Percentiles rank a stretch among this genome's conserved stretches.
Evolutionary conservation across 768 basidiomycete genomes (phyloP).

Genomic region (Ramaria rubella): DNA sequence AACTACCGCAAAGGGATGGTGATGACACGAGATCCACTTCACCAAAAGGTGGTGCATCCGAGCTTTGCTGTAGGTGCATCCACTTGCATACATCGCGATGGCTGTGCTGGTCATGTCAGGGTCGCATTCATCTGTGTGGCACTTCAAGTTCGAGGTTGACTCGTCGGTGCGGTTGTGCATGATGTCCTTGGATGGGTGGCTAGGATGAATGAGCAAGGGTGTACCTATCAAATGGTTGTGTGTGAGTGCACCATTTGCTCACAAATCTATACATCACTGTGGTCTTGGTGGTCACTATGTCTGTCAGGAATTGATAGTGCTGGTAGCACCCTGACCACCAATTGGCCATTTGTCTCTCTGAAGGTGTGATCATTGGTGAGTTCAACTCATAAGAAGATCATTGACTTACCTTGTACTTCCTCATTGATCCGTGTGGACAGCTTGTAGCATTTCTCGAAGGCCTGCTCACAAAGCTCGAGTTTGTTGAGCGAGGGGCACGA

Average conservation of each 20-base stretch:
- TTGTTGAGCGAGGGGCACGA: too few relatives aligned
- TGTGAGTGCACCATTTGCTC: background rate
- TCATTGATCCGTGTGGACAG: background rate
- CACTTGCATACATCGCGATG: constrained; percentile 11
- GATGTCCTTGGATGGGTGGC: background rate
- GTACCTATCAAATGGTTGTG: background rate
- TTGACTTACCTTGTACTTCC: background rate
- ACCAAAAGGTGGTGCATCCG: constrained; percentile 12
- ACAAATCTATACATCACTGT: background rate
- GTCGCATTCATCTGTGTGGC: background rate
- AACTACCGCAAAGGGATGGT: constrained; percentile 14
- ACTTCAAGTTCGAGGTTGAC: background rate
- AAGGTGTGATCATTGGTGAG: background rate
- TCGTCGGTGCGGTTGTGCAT: background rate
- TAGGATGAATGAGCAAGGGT: background rate
- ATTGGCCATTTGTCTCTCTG: background rate
- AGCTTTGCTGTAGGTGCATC: constrained; percentile 16
- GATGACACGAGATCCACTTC: constrained; percentile 14
- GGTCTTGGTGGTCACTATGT: background rate
- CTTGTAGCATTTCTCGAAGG: background rate
- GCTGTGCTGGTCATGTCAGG: background rate
- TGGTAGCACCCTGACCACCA: background rate
- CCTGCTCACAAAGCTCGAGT: background rate
- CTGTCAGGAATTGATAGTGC: background rate
- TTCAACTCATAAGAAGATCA: background rate